Evolutionary conservation across 495 filamentous ascomycete species (phyloP), one percentile per base, ranked within the genome.

Genomic region (Stereocaulon alpinum): DNA sequence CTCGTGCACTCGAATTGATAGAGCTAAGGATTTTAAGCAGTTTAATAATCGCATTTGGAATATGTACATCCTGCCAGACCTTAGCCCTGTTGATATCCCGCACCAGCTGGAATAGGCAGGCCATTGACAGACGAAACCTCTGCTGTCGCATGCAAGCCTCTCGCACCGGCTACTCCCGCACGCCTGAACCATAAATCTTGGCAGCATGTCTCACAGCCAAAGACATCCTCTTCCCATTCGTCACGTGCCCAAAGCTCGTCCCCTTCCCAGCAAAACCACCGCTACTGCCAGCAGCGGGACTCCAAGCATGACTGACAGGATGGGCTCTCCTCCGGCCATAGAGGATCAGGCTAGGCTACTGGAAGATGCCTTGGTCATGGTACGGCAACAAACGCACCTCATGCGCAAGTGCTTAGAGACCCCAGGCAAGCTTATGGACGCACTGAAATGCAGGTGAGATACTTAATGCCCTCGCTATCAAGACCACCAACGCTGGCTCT

Each of bases 381-480:
- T 98, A 74, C 86, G 91, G 75, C 94, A 97, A 74, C 93, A 98
- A 82, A 89, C 91, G 27, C 77, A 82, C 55, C 78, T 95, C 71
- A 98, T 98, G 93, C 90, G 91, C 75, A 93, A 92, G 77, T 95
- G 89, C 69, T 80, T 98, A 52, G 94, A 98, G 70, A 93, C 91
- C 10, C 93, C 94, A 5, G 93, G 93, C 49, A 98, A 98, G 82
- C 84, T 98, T 61, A 98, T 98, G 93, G 93, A 98, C 79, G 93
- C 93, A 68, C 82, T 98, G 64, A 98, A 98, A 74, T 97, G 93
- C 89, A 93, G 92, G 93, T 97, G 66, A 30, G 27, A 44, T 32
- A 48, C 56, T 34, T 15, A 40, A 50, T n/a, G 34, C 3, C 32
- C 18, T 7, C 32, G 32, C 17, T 6, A 29, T 40, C n/a, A 24